phyloP scores from a whole-genome alignment of 139 green algal genomes.

The Micractinium conductrix region DNA sequence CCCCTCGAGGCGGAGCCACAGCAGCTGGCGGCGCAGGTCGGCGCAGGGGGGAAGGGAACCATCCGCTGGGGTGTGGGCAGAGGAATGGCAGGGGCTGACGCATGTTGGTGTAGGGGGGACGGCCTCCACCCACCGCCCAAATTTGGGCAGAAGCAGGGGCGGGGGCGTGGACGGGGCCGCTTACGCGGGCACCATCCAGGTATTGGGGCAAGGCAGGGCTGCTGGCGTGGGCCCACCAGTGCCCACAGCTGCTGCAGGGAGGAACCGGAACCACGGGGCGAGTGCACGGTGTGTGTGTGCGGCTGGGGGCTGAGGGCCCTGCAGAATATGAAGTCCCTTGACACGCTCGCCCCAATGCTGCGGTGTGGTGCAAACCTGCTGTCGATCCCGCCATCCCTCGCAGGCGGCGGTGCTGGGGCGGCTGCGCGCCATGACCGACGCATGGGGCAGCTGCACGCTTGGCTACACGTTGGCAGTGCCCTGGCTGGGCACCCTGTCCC shows the following conservation, averaged over 20 bases:
- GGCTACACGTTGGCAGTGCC: too few species aligned
- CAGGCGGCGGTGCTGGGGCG: not conserved
- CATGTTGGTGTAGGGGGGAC: not conserved
- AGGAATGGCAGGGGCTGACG: not conserved
- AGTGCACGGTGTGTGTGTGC: too few species aligned
- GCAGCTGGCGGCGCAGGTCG: conserved; percentile 34
- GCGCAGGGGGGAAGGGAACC: too few species aligned
- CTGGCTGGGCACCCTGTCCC: not conserved
- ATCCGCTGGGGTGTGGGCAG: too few species aligned
- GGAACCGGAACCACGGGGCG: too few species aligned
- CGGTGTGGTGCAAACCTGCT: not conserved
- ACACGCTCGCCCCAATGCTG: not conserved
- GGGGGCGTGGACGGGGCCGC: not conserved
- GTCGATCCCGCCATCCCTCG: not conserved
- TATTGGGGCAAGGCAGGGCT: not conserved
- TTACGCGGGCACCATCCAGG: not conserved
- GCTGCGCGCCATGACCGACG: conserved; percentile 14
- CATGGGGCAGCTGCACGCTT: too few species aligned
- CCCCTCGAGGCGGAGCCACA: conserved; percentile 39
- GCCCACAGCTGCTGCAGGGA: too few species aligned
- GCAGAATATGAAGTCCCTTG: not conserved
- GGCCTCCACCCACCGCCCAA: not conserved
- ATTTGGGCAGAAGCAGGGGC: not conserved
- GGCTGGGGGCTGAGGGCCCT: not conserved
- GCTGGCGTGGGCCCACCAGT: too few species aligned